Evolutionary conservation across 83 land plant genomes (phyloP), one percentile per base, ranked within the genome.

Genomic region (Picea abies): DNA sequence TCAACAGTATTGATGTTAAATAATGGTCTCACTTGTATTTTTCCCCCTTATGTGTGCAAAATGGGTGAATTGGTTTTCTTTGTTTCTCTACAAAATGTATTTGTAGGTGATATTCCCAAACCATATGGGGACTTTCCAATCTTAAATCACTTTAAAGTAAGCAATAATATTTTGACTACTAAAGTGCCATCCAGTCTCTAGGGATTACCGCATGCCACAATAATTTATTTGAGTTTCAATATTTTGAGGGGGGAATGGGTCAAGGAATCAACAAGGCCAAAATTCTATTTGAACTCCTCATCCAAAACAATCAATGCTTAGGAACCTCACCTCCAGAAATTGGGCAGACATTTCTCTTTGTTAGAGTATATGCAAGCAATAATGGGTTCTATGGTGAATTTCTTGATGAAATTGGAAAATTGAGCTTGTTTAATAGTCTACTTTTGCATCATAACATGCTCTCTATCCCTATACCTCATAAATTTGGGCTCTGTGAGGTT

Each of bases 101-200:
- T 93, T 84, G 62, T 86, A 67, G 95, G 95, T 9, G 75, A 76
- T 8, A 85, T 93, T 16, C 95, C 95, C n/a, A 85, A 66, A 19
- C 82, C 73, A 23, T 93, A 88, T 63, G 92, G 82, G 20, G 84
- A 80, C 60, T 92, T 90, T 49, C 3, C 47, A 9, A 81, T 83
- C 0, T 47, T 89, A 49, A 6, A 0, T 15, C 90, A 90, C 4
- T 86, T 92, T 60, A 64, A 90, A 17, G 89, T 92, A 9, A 87
- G 72, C 70, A 77, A 86, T 35, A 92, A 92, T 82, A 61, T 64
- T 20, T 86, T 92, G 39, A 47, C 90, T 26, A 90, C 90, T 29
- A 63, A 10, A 0, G 86, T 92, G 19, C 94, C 94, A 0, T 26
- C 81, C n/a, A 86, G 89, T 25, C 65, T 92, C 8, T 92, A 90